These are phyloP conservation scores for Termitomyces heimii DNA, from an alignment of 768 basidiomycete species.

Conservation along the genomic window DNA sequence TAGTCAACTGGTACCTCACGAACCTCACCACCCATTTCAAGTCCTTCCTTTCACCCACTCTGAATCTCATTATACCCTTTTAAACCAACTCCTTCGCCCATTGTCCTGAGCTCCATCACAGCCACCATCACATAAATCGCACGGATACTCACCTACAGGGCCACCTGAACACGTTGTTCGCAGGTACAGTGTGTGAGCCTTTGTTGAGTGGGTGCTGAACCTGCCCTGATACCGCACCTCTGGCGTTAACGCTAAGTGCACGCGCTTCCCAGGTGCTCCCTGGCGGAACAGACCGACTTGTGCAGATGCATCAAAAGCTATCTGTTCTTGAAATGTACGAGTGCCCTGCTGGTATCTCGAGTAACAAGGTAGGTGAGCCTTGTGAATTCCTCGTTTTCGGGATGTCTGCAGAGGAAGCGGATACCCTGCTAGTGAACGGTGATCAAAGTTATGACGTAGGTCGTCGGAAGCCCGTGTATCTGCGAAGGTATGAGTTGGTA, in stretches of 20 bases:
- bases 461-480: constrained; percentile 15
- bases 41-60: too few relatives aligned
- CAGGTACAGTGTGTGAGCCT: constrained; percentile 15
- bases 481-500: constrained; percentile 17
- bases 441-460: constrained; percentile 15
- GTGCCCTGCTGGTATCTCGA: constrained; percentile 11
- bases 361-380: constrained; percentile 4
- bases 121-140: too few relatives aligned
- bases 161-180: constrained; percentile 5
- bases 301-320: not conserved
- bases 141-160: constrained; percentile 11
- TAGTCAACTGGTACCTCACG: too few relatives aligned
- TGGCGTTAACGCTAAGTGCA: constrained; percentile 7
- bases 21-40: too few relatives aligned
- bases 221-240: constrained; percentile 7
- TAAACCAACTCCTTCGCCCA: too few relatives aligned
- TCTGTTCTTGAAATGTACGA: constrained; percentile 7
- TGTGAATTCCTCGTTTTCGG: constrained; percentile 1
- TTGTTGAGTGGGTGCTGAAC: constrained; percentile 9
- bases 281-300: constrained; percentile 1
- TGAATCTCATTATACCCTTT: too few relatives aligned
- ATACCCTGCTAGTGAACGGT: constrained; percentile 10
- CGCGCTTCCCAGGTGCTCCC: constrained; percentile 1
- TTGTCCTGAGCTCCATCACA: too few relatives aligned
- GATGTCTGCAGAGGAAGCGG: constrained; percentile 7